Base-by-base conservation (phyloP, 495 filamentous ascomycete species). In the Astrothelium macrocarpum region DNA sequence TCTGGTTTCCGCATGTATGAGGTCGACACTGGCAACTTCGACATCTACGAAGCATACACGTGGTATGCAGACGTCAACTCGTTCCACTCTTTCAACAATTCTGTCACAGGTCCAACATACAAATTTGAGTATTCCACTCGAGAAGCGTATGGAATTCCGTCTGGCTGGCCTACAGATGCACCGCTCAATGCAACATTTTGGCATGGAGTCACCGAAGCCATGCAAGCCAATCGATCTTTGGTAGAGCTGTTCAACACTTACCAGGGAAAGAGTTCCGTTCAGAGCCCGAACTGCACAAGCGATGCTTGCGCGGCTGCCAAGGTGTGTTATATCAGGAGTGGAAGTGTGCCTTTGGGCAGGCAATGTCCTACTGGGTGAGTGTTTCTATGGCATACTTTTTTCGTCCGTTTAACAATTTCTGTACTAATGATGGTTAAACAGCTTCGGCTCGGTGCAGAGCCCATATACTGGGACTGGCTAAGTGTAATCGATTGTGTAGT, bases 271-370 rank as follows among this genome's bases (percentile, higher is more conserved):
- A 71, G 65, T 61, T 82, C 79, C 58, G 71, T 80, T 2, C 72
- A 72, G 67, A 81, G 76, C 18, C 81, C 82, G 0, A 77, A 76
- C 25, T 86, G 84, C 63, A 79, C 76, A 18, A 83, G 71, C 53
- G 68, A 64, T 1, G 78, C 70, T 14, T 86, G 83, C 66, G 75
- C 76, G 25, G 62, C 66, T 45, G 81, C 82, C 1, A 85, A 84
- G 74, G 73, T 86, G 23, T 86, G 84, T 62, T 85, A 85, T 64
- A 85, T 85, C 74, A 70, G 82, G 14, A 81, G 78, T 73, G 83
- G 81, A 5, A 82, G 80, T 70, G 75, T 72, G 31, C 77, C 79
- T 2, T 66, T 85, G 64, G 82, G 81, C 1, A 72, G 68, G 61
- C 62, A 71, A 53, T 85, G 83, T 70, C 74, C 78, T 11, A 78